Evolutionary conservation across 1,284 basidiomycete genomes (phyloP).

Genomic region (Meripilus lineatus): DNA sequence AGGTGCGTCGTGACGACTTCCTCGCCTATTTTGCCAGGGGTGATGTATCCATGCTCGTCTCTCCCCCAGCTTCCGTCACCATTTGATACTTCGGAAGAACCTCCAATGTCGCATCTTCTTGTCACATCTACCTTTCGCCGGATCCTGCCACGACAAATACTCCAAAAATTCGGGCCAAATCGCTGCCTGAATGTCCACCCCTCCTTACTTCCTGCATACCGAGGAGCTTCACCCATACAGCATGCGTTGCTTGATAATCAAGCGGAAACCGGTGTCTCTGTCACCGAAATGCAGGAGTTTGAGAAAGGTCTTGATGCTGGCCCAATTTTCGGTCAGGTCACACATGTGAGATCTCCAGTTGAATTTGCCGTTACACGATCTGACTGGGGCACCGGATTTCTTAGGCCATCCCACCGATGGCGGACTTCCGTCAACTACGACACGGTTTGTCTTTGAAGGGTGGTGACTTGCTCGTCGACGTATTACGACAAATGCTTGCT

Average conservation of each 20-base stretch:
- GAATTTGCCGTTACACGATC: too few species aligned
- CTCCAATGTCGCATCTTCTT: slow-evolving; percentile 51
- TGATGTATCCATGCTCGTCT: background rate
- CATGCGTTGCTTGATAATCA: slow-evolving; percentile 69
- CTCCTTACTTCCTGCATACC: slow-evolving; percentile 84
- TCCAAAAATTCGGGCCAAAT: slow-evolving; percentile 58
- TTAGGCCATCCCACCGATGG: slow-evolving; percentile 44
- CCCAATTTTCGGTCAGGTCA: slow-evolving; percentile 43
- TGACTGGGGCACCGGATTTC: too few species aligned
- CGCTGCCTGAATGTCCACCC: slow-evolving; percentile 91
- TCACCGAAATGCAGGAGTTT: slow-evolving; percentile 58
- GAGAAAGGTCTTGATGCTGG: slow-evolving; percentile 61
- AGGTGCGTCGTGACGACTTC: slow-evolving; percentile 29
- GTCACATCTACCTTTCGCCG: slow-evolving; percentile 93
- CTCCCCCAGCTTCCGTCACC: slow-evolving; percentile 44
- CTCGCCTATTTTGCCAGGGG: too few species aligned
- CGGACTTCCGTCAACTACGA: slow-evolving; percentile 53
- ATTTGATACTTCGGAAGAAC: slow-evolving; percentile 27
- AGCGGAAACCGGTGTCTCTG: slow-evolving; percentile 62
- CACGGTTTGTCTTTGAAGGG: slow-evolving; percentile 62
- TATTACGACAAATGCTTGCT: slow-evolving; percentile 58
- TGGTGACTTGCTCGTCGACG: slow-evolving; percentile 65
- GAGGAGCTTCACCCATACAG: slow-evolving; percentile 92
- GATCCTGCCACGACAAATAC: slow-evolving; percentile 67
- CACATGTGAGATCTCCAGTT: slow-evolving; percentile 33